A percentile compares a stretch with the other conserved stretches of the same genome.
Conservation (phyloP, 495 filamentous ascomycete genomes). For the Podospora comata region DNA sequence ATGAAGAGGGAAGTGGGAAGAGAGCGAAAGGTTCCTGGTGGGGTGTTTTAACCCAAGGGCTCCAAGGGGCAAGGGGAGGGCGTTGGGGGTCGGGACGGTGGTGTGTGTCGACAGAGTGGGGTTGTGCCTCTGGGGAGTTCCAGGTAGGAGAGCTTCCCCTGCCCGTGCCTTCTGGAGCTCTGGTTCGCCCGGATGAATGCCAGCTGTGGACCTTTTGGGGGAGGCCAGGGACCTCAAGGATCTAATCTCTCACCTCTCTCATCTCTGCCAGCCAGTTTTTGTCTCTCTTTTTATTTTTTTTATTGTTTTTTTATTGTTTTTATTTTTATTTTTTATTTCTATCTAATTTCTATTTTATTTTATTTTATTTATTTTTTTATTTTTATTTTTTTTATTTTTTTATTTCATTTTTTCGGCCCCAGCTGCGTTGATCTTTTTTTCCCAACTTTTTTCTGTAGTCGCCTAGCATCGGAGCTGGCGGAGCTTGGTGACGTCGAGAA, state of each 20-base stretch:
- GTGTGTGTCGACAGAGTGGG: constrained; percentile 25
- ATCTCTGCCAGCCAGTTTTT: not conserved
- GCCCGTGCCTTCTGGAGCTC: constrained; percentile 27
- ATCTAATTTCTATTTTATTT: no score
- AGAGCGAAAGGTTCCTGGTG: constrained; percentile 29
- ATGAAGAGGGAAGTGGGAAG: constrained; percentile 29
- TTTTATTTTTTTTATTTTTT: no score
- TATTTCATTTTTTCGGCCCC: not conserved
- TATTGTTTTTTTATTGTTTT: constrained; percentile 5
- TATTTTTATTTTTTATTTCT: no score
- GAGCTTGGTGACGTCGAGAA: constrained; percentile 18
- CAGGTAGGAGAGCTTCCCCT: constrained; percentile 17
- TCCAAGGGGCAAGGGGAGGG: not conserved
- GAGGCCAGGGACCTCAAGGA: constrained; percentile 19
- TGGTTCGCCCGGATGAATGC: constrained; percentile 38
- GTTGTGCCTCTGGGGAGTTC: constrained; percentile 12
- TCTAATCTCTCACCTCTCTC: constrained; percentile 9
- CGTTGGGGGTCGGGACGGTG: constrained; percentile 4
- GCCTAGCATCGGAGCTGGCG: constrained; percentile 10
- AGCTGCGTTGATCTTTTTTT: constrained; percentile 7
- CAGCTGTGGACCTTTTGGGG: constrained; percentile 23
- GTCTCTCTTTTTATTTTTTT: constrained; percentile 18
- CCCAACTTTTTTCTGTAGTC: not conserved
- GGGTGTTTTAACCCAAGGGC: constrained; percentile 28
- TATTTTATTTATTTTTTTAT: no score